These are phyloP conservation scores for Alternaria longipes DNA, from an alignment of 2,329 filamentous ascomycete genomes.

Conservation along the genomic window DNA sequence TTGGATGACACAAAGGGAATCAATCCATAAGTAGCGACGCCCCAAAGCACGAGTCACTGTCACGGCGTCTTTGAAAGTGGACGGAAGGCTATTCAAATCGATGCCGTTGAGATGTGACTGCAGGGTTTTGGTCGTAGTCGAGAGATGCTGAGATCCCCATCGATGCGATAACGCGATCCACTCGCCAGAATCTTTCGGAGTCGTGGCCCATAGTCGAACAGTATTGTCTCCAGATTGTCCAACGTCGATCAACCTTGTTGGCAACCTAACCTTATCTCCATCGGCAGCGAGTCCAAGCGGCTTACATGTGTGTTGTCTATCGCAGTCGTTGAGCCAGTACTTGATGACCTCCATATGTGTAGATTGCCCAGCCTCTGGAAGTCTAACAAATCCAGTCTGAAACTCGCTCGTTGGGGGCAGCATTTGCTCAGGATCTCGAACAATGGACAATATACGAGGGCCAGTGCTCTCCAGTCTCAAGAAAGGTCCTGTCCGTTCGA, in stretches of 20 bases:
- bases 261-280: background rate
- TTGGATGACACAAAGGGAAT: constrained; percentile 40
- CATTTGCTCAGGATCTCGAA: background rate
- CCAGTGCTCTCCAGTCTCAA: background rate
- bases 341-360: constrained; percentile 16
- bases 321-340: constrained; percentile 24
- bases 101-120: background rate
- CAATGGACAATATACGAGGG: background rate
- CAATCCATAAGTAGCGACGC: constrained; percentile 40
- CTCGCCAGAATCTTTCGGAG: background rate
- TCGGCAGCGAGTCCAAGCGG: background rate
- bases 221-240: background rate
- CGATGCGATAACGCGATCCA: constrained; percentile 30
- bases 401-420: constrained; percentile 4
- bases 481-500: constrained; percentile 5
- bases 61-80: constrained; percentile 34
- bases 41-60: constrained; percentile 26
- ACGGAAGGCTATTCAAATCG: constrained; percentile 10
- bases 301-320: constrained; percentile 13
- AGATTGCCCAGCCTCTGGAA: constrained; percentile 16
- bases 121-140: constrained; percentile 13
- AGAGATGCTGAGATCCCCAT: constrained; percentile 22
- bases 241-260: constrained; percentile 23
- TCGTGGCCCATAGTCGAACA: constrained; percentile 9
- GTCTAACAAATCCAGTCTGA: constrained; percentile 17